phyloP scores from a whole-genome alignment of 169 alveolate species.

The Babesia ovis region DNA sequence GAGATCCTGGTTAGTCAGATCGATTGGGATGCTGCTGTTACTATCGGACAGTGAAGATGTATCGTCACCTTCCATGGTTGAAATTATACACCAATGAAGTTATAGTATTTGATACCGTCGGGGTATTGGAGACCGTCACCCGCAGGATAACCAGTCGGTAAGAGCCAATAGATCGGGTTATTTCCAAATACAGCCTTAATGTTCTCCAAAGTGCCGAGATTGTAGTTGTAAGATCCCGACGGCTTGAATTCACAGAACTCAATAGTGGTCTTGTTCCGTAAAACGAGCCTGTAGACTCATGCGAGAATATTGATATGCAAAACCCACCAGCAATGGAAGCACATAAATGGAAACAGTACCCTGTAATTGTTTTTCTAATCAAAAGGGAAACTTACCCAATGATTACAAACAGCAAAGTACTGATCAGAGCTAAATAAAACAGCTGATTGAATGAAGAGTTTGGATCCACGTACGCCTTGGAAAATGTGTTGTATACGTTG shows the following conservation, averaged over 20 bases:
- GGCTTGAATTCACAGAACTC: conserved; percentile 50
- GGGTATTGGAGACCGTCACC: conserved; percentile 62
- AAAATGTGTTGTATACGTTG: conserved; percentile 26
- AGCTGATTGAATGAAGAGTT: conserved; percentile 53
- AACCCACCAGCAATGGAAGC: conserved; percentile 58
- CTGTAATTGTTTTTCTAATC: conserved; percentile 4
- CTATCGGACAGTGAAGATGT: conserved; percentile 7
- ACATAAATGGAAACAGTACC: conserved; percentile 53
- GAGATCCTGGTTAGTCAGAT: background rate
- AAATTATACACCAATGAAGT: background rate
- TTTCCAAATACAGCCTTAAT: conserved; percentile 42
- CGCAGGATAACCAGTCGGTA: conserved; percentile 53
- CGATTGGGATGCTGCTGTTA: conserved; percentile 37
- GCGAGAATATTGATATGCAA: too few relatives aligned
- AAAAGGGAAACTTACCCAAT: conserved; percentile 18
- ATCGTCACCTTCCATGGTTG: conserved; percentile 4
- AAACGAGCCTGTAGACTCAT: conserved; percentile 22
- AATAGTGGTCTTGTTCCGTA: conserved; percentile 58
- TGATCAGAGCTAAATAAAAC: conserved; percentile 46
- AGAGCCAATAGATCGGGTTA: conserved; percentile 46
- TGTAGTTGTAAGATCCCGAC: conserved; percentile 31
- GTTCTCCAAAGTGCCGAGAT: conserved; percentile 47
- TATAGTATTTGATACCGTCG: conserved; percentile 23
- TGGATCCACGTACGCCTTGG: conserved; percentile 35
- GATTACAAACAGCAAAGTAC: conserved; percentile 42